phyloP scores from a whole-genome alignment of 164 flowering plant species.

The Berberis vulgaris region DNA sequence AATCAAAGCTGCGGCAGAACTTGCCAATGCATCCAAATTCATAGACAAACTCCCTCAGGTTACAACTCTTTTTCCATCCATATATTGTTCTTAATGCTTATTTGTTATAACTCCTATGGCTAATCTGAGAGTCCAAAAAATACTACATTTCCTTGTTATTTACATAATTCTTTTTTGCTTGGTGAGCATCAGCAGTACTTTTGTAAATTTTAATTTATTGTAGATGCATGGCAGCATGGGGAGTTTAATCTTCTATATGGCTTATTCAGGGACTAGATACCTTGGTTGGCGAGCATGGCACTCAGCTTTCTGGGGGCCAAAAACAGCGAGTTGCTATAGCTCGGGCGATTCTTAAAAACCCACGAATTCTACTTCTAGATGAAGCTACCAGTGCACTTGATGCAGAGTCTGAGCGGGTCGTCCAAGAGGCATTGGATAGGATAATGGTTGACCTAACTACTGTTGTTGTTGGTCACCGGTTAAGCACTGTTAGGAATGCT shows the following conservation, averaged over 20 bases:
- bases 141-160: too few relatives aligned
- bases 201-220: neutral
- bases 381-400: slow-evolving; percentile 48
- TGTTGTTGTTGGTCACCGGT: slow-evolving; percentile 44
- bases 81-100: too few relatives aligned
- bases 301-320: slow-evolving; percentile 14
- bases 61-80: neutral
- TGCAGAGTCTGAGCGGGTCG: slow-evolving; percentile 38
- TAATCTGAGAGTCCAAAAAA: too few relatives aligned
- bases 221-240: too few relatives aligned
- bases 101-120: too few relatives aligned
- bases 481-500: slow-evolving; percentile 44
- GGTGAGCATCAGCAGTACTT: too few relatives aligned
- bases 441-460: slow-evolving; percentile 41
- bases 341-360: slow-evolving; percentile 17
- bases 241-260: neutral
- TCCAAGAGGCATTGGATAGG: slow-evolving; percentile 45
- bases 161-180: too few relatives aligned
- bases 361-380: slow-evolving; percentile 39
- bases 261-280: slow-evolving; percentile 10
- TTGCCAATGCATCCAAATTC: slow-evolving; percentile 42
- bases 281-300: slow-evolving; percentile 11
- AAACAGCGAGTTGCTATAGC: slow-evolving; percentile 14
- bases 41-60: slow-evolving; percentile 33
- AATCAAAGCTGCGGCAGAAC: slow-evolving; percentile 19